Evolutionary conservation across 805 yeast genomes (phyloP), one percentile per base, ranked within the genome.

Genomic region (Candida montana): DNA sequence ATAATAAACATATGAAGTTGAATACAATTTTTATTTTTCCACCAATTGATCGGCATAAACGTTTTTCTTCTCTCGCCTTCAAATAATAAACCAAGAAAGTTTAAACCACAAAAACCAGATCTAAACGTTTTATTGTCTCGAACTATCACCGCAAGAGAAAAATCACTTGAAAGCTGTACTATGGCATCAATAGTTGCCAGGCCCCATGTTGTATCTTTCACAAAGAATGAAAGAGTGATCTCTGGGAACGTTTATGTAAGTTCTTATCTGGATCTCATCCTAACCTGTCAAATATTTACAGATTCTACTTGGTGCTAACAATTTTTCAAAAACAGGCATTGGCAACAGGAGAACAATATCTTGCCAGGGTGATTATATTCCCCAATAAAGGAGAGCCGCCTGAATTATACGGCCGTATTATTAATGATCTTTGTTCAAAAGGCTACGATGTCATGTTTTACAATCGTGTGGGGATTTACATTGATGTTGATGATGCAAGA

Each of bases 211-310:
- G 9, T 31, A 31, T 23, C 52, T 4, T 39, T 44, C 35, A 36
- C 41, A 11, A 42, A 37, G 41, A 57, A 42, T 45, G 58, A 29
- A 54, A 55, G 15, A 55, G 54, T 44, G 53, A 56, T 45, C 55
- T 57, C 34, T 40, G 59, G 45, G 38, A 53, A 37, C 46, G 42
- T 44, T 49, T 53, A 44, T 58, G 63, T 49, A 57, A 52, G 48
- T 40, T 32, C n/a, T 23, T 7, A 23, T 7, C 12, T 26, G 12
- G 13, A 11, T 11, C n/a, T n/a, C n/a, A n/a, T n/a, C n/a, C n/a
- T n/a, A 7, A 21, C 24, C 24, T 21, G 24, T 21, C 24, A n/a
- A n/a, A n/a, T n/a, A n/a, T n/a, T n/a, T n/a, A n/a, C n/a, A n/a
- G n/a, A n/a, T n/a, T n/a, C n/a, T n/a, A n/a, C n/a, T n/a, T n/a